Evolutionary conservation across 2,329 filamentous ascomycete species (phyloP).

Genomic region (Claviceps maximensis): DNA sequence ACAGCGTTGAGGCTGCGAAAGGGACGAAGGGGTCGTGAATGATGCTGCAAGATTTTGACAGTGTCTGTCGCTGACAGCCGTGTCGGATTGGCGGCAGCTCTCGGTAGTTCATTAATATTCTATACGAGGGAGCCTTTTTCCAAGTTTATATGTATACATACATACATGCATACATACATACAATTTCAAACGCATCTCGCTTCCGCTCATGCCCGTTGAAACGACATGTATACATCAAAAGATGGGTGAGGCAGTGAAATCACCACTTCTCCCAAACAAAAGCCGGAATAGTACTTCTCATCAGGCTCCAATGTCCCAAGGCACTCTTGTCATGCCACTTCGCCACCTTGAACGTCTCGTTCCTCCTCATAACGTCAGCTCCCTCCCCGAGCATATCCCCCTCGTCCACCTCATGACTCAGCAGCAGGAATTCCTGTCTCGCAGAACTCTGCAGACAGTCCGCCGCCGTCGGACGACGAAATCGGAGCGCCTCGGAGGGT

Average conservation of each 20-base stretch:
- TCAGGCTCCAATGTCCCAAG: constrained; percentile 78
- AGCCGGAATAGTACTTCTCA: constrained; percentile 69
- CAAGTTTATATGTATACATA: no score
- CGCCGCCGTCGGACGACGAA: constrained; percentile 47
- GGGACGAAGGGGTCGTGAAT: constrained; percentile 5
- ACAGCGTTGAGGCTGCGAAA: constrained; percentile 15
- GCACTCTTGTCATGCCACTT: constrained; percentile 66
- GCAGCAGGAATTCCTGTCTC: constrained; percentile 56
- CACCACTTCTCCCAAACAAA: constrained; percentile 82
- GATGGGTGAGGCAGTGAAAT: no score
- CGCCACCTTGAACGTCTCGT: constrained; percentile 52
- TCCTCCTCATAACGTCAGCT: constrained; percentile 42
- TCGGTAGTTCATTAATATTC: background rate
- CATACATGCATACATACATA: no score
- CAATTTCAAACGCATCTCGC: no score
- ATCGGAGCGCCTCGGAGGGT: constrained; percentile 33
- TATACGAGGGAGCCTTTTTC: background rate
- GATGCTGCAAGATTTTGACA: no score
- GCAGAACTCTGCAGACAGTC: constrained; percentile 65
- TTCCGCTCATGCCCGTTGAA: no score
- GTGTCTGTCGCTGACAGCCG: no score
- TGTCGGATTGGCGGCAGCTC: no score
- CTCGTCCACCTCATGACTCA: constrained; percentile 54
- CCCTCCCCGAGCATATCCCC: constrained; percentile 31
- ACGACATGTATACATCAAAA: no score